These are phyloP conservation scores for Penicillium alfredii DNA, from an alignment of 495 filamentous ascomycete species.

Conservation along the genomic window DNA sequence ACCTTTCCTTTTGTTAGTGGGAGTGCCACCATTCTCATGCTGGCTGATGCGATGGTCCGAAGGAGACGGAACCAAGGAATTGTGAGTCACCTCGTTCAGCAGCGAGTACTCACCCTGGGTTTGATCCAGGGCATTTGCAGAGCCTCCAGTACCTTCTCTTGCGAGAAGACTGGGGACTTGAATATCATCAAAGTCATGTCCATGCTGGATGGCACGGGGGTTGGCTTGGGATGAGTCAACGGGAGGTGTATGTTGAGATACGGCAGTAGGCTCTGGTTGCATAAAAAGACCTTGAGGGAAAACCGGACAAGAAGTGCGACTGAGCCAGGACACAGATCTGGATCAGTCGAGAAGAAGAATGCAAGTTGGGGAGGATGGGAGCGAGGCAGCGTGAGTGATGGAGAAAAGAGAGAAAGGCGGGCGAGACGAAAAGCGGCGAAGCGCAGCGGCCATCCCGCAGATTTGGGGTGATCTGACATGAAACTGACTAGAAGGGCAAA, in stretches of 20 bases:
- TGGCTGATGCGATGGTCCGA: slow-evolving; percentile 58
- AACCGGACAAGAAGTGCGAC: slow-evolving; percentile 46
- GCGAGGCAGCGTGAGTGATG: slow-evolving; percentile 9
- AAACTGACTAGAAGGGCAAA: too few relatives aligned
- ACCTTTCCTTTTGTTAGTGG: slow-evolving; percentile 41
- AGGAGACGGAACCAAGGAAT: slow-evolving; percentile 29
- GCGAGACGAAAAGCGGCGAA: slow-evolving; percentile 11
- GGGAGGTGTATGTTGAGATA: slow-evolving; percentile 48
- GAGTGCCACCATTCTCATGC: slow-evolving; percentile 60
- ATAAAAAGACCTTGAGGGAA: slow-evolving; percentile 64
- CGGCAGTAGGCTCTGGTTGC: slow-evolving; percentile 71
- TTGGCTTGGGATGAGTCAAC: slow-evolving; percentile 37
- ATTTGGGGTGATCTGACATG: too few relatives aligned
- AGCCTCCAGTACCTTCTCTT: slow-evolving; percentile 26
- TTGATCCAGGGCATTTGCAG: slow-evolving; percentile 18
- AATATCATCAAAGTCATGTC: slow-evolving; percentile 50
- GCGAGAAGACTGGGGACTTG: slow-evolving; percentile 32
- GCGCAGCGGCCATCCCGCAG: slow-evolving; percentile 15
- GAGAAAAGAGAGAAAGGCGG: slow-evolving; percentile 8
- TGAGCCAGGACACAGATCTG: slow-evolving; percentile 54
- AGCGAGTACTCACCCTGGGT: slow-evolving; percentile 22
- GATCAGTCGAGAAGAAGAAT: slow-evolving; percentile 33
- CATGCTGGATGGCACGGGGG: slow-evolving; percentile 63
- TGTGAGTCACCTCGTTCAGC: slow-evolving; percentile 20
- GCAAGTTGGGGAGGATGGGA: slow-evolving; percentile 6